Conservation (phyloP, 352 stramenopile species). For the Albugo laibachii region DNA sequence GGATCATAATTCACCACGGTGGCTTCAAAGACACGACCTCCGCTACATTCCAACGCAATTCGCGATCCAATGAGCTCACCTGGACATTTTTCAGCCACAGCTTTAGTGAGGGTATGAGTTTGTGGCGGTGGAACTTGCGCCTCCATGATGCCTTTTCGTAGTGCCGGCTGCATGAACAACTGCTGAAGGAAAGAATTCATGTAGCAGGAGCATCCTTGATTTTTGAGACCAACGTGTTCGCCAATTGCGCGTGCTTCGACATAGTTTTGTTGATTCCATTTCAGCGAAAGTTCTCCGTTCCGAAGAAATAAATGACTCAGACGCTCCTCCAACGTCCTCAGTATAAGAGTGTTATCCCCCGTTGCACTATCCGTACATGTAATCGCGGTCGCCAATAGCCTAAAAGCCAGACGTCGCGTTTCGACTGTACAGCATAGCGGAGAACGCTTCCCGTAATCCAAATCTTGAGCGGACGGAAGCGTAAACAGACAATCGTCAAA, state of each 20-base stretch:
- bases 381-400: slow-evolving; percentile 58
- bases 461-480: slow-evolving; percentile 18
- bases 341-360: slow-evolving; percentile 13
- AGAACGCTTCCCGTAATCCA: slow-evolving; percentile 24
- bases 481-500: slow-evolving; percentile 76
- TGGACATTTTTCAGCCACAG: slow-evolving; percentile 73
- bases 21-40: slow-evolving; percentile 85
- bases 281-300: slow-evolving; percentile 33
- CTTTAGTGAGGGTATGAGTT: slow-evolving; percentile 60
- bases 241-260: slow-evolving; percentile 60
- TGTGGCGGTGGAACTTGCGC: slow-evolving; percentile 38
- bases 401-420: slow-evolving; percentile 59
- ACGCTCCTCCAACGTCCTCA: slow-evolving; percentile 33
- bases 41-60: slow-evolving; percentile 87
- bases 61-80: slow-evolving; percentile 47
- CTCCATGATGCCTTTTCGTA: slow-evolving; percentile 56
- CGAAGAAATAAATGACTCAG: slow-evolving; percentile 39
- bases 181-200: slow-evolving; percentile 99
- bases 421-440: slow-evolving; percentile 59
- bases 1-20: slow-evolving; percentile 80
- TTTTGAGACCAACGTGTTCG: slow-evolving; percentile 90
- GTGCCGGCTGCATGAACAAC: slow-evolving; percentile 81
- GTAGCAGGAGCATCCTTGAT: slow-evolving; percentile 99
- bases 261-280: slow-evolving; percentile 72
- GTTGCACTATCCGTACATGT: slow-evolving; percentile 16